A percentile compares a stretch with the other conserved stretches of the same genome.
phyloP scores from a whole-genome alignment of 2,329 filamentous ascomycete genomes.

The Fusarium zealandicum region DNA sequence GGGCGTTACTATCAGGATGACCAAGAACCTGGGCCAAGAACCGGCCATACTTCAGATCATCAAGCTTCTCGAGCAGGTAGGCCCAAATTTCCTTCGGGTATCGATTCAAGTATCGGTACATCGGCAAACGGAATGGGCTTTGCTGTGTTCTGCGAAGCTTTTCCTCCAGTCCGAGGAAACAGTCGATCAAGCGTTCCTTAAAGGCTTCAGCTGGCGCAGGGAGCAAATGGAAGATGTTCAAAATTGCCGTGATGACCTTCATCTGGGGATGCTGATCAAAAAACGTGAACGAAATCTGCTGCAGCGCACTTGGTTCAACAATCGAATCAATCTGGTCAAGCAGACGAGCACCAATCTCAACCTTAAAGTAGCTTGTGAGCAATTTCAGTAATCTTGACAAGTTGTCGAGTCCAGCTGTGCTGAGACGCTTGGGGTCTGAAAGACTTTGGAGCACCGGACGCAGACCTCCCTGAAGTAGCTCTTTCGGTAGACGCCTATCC shows the following conservation, averaged over 20 bases:
- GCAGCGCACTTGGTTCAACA: slow-evolving; percentile 78
- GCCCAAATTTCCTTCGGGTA: slow-evolving; percentile 89
- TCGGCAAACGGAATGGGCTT: slow-evolving; percentile 88
- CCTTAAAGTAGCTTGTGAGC: slow-evolving; percentile 98
- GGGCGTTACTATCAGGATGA: slow-evolving; percentile 74
- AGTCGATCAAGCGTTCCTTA: slow-evolving; percentile 87
- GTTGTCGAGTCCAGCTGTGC: slow-evolving; percentile 87
- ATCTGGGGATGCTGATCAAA: slow-evolving; percentile 93
- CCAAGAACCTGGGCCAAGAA: slow-evolving; percentile 88
- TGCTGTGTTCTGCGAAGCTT: slow-evolving; percentile 85
- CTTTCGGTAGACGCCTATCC: slow-evolving; percentile 91
- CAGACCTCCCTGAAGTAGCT: slow-evolving; percentile 91
- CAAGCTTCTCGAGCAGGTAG: slow-evolving; percentile 79
- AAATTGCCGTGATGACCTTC: slow-evolving; percentile 92
- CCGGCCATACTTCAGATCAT: slow-evolving; percentile 86
- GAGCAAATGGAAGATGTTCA: slow-evolving; percentile 97
- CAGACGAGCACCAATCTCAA: slow-evolving; percentile 93
- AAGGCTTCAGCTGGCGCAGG: slow-evolving; percentile 90
- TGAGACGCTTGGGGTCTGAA: slow-evolving; percentile 90
- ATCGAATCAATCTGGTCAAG: slow-evolving; percentile 93
- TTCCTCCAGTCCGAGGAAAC: slow-evolving; percentile 87
- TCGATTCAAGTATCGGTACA: slow-evolving; percentile 92
- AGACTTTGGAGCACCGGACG: slow-evolving; percentile 96
- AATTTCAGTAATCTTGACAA: slow-evolving; percentile 87
- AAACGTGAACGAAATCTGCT: slow-evolving; percentile 92